Evolutionary conservation across 768 basidiomycete genomes (phyloP).

Genomic region (Tulasnella sp.): DNA sequence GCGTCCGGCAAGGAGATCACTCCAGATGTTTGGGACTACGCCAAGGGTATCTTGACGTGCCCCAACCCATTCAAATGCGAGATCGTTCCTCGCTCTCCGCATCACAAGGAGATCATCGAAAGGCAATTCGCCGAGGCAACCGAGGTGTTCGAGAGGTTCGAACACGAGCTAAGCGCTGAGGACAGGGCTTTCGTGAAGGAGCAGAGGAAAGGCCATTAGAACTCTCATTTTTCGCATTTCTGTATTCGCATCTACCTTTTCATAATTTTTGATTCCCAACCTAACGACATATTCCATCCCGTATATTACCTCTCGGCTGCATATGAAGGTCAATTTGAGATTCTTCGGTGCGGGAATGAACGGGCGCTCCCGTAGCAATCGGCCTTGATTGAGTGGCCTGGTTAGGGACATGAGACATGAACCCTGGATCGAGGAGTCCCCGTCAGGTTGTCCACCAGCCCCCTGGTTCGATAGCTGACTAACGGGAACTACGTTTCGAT

Average conservation of each 20-base stretch:
- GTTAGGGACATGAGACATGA: too few species aligned
- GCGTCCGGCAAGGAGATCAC: slow-evolving; percentile 35
- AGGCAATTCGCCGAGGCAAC: slow-evolving; percentile 18
- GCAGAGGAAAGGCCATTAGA: slow-evolving; percentile 18
- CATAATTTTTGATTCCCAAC: neutral
- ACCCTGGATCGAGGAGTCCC: too few species aligned
- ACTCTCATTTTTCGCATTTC: neutral
- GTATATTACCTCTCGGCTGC: neutral
- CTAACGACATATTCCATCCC: too few species aligned
- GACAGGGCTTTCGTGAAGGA: slow-evolving; percentile 24
- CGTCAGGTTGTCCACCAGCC: too few species aligned
- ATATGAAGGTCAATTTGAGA: too few species aligned
- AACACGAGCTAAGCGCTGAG: slow-evolving; percentile 30
- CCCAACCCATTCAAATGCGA: slow-evolving; percentile 31
- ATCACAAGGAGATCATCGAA: slow-evolving; percentile 33
- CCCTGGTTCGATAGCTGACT: too few species aligned
- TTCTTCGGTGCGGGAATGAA: too few species aligned
- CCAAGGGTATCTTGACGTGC: slow-evolving; percentile 32
- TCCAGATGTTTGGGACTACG: slow-evolving; percentile 29
- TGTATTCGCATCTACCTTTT: neutral
- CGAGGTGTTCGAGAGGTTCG: slow-evolving; percentile 28
- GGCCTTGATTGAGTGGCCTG: too few species aligned
- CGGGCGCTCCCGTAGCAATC: too few species aligned
- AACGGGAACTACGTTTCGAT: too few species aligned
- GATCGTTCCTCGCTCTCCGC: slow-evolving; percentile 32